Evolutionary conservation across 805 yeast species (phyloP), one percentile per base, ranked within the genome.

Genomic region (Lipomyces oligophaga): DNA sequence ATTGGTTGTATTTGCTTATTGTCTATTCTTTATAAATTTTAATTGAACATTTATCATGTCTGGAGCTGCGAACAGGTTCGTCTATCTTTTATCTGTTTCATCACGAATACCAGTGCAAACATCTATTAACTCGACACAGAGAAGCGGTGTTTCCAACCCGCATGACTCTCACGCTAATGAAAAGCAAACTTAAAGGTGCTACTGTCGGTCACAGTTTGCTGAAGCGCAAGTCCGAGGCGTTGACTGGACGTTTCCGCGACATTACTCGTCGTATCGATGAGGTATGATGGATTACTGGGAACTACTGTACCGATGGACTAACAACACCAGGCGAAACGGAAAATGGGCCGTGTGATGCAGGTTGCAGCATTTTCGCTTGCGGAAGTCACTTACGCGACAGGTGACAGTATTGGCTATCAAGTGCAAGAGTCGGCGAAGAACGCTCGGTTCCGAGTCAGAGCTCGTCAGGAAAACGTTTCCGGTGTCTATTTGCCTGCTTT

Each of bases 291-390:
- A 13, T 26, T 13, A 26, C 8, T 26, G 11, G 8, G 13, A 13
- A 26, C 11, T 31, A 7, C 19, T 8, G 13, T 8, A 8, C 40
- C 13, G 13, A 19, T 36, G 30, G 6, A 21, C 5, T 15, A 36
- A 4, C 6, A 16, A 28, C 8, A 15, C 13, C 20, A 66, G 64
- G 82, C 97, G 35, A 90, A 90, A 70, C 79, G 90, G 60, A 93
- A 90, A 72, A 90, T 93, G 97, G 98, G 97, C 41, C 76, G 90
- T 56, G 96, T 90, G 35, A 90, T 90, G 97, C 97, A 93, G 66
- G 85, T 95, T 0, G 98, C 98, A 1, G 94, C 97, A 1, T 90
- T 90, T 66, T 89, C 97, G 5, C 75, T 90, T 60, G 97, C 97
- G 2, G 98, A 90, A 67, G 97, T 90, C 38, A 83, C 93, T 37